Evolutionary conservation across 2,329 filamentous ascomycete genomes (phyloP).

Genomic region (Verticillium zaregamsianum): DNA sequence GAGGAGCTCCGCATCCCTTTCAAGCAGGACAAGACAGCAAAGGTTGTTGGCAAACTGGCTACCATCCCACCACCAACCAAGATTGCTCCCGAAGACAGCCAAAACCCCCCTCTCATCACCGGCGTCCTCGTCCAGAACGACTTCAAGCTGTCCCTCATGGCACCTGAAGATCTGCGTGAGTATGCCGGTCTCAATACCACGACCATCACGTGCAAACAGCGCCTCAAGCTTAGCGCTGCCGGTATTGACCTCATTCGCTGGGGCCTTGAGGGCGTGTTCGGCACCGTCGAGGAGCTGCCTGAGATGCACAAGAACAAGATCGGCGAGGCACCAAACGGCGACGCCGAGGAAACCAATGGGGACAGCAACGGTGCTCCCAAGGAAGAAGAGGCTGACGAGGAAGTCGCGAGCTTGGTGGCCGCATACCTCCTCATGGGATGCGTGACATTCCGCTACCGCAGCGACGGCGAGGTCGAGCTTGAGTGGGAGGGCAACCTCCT

Average conservation of each 20-base stretch:
- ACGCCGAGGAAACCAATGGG: slow-evolving; percentile 32
- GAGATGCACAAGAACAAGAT: slow-evolving; percentile 43
- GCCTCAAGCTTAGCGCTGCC: slow-evolving; percentile 80
- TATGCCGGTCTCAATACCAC: slow-evolving; percentile 97
- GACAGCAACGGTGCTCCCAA: slow-evolving; percentile 17
- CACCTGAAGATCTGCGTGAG: slow-evolving; percentile 89
- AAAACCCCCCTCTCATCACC: slow-evolving; percentile 58
- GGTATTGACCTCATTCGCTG: slow-evolving; percentile 89
- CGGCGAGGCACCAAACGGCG: slow-evolving; percentile 25
- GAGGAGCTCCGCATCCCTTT: slow-evolving; percentile 94
- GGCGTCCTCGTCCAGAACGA: slow-evolving; percentile 96
- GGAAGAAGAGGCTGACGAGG: slow-evolving; percentile 60
- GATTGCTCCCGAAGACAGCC: slow-evolving; percentile 24
- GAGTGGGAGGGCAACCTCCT: slow-evolving; percentile 98
- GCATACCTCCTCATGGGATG: slow-evolving; percentile 83
- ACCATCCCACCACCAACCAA: slow-evolving; percentile 65
- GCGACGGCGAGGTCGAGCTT: slow-evolving; percentile 76
- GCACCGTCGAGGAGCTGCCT: slow-evolving; percentile 68
- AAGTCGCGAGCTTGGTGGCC: slow-evolving; percentile 50
- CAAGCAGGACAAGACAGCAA: slow-evolving; percentile 90
- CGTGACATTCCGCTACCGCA: slow-evolving; percentile 73
- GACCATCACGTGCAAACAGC: slow-evolving; percentile 88
- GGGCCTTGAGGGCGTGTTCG: slow-evolving; percentile 93
- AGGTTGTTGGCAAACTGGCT: slow-evolving; percentile 92
- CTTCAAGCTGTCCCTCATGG: slow-evolving; percentile 96